Conservation (phyloP, 2,329 filamentous ascomycete genomes). For the Blastomyces emzantsi region DNA sequence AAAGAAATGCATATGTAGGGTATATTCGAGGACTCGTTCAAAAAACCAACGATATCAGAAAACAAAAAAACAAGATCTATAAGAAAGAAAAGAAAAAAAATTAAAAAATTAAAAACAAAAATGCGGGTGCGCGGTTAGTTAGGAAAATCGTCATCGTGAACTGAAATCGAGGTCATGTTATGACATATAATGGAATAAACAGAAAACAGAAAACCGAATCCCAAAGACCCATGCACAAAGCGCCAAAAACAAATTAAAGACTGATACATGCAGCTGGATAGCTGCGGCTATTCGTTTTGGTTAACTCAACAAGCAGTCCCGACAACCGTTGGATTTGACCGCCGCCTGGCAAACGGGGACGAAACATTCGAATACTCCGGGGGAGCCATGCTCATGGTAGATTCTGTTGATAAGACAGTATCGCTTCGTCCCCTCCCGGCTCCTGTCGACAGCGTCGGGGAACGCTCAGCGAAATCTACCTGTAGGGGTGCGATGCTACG, state of each 20-base stretch:
- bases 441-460: background rate
- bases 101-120: background rate
- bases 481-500: conserved; percentile 12
- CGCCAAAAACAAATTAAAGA: background rate
- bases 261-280: background rate
- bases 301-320: background rate
- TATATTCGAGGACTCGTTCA: background rate
- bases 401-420: background rate
- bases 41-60: background rate
- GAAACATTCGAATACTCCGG: conserved; percentile 10
- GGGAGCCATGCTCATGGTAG: conserved; percentile 3
- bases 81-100: background rate
- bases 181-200: background rate
- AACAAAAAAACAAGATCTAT: background rate
- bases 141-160: background rate
- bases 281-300: background rate
- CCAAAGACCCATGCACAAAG: background rate
- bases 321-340: background rate
- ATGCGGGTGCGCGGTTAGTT: background rate
- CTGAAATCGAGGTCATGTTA: background rate
- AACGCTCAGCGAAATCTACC: conserved; percentile 10
- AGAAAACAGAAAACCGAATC: background rate
- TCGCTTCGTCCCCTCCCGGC: background rate
- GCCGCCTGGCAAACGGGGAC: background rate
- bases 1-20: background rate